Evolutionary conservation across 768 basidiomycete genomes (phyloP), one percentile per base, ranked within the genome.

Genomic region (Imleria badia): DNA sequence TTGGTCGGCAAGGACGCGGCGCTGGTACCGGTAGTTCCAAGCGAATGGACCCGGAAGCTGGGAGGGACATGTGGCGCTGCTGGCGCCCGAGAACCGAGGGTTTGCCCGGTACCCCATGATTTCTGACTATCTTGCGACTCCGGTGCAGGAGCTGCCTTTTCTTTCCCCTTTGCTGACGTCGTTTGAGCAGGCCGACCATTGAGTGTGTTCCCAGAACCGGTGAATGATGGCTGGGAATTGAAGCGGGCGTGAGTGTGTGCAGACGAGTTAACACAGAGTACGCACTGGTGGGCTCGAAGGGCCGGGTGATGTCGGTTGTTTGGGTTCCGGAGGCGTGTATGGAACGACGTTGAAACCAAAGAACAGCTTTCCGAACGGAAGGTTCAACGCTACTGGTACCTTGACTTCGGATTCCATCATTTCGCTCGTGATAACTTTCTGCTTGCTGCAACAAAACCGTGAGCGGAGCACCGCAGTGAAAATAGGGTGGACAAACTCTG

Each of bases 281-380:
- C 74, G 62, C 43, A 76, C 64, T 20, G 73, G 54, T 30, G 67
- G 53, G 48, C 62, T 62, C 19, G 68, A 60, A 46, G 70, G 56
- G 64, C 71, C 35, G 44, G 75, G 47, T 59, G 67, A 52, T 15
- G 31, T 55, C 30, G 74, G 53, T 33, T 68, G 15, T n/a, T 54
- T 53, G 5, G 56, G 60, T 41, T 74, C 66, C 6, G 85, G 80
- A 8, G 84, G 83, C 4, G 73, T 76, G 66, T 91, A 91, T 1
- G 88, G 77, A 2, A 82, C 75, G 52, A 91, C 81, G 55, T 90
- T 89, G 75, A 88, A 99, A 11, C 97, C 97, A 66, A 99, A 98
- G 78, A 99, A 99, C 19, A 99, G 78, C 60, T 97, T 89, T 13
- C 97, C 97, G 59, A 89, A 87, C 0, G 97, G 94, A 11, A 99